These are phyloP conservation scores for Penicillium maclennaniae DNA, from an alignment of 495 filamentous ascomycete genomes.

Conservation along the genomic window DNA sequence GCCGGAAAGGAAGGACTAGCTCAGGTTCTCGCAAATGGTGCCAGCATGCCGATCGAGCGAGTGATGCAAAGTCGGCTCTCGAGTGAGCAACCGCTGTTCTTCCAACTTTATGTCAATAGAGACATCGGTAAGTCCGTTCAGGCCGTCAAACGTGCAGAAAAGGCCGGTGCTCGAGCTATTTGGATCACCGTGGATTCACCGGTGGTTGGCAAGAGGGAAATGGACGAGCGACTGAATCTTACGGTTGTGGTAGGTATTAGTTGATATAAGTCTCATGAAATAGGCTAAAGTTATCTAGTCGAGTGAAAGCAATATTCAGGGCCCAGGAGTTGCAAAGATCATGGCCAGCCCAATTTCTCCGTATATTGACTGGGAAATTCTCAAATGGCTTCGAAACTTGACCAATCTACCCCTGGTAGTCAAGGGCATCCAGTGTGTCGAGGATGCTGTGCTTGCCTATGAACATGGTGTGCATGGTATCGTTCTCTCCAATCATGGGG, in stretches of 20 bases:
- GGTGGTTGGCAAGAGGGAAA: slow-evolving; percentile 58
- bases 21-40: slow-evolving; percentile 29
- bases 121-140: slow-evolving; percentile 71
- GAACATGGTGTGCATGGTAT: slow-evolving; percentile 75
- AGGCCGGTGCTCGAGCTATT: slow-evolving; percentile 70
- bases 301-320: slow-evolving; percentile 10
- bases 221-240: slow-evolving; percentile 61
- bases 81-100: slow-evolving; percentile 71
- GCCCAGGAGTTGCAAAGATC: slow-evolving; percentile 68
- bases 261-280: too few relatives aligned
- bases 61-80: slow-evolving; percentile 54
- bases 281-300: slow-evolving; percentile 1
- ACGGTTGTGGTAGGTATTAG: slow-evolving; percentile 20
- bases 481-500: slow-evolving; percentile 57
- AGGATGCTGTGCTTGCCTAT: slow-evolving; percentile 75
- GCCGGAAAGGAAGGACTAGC: slow-evolving; percentile 58
- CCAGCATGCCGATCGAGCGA: slow-evolving; percentile 60
- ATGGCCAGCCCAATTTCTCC: slow-evolving; percentile 85
- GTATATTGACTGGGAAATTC: slow-evolving; percentile 70
- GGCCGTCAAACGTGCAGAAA: slow-evolving; percentile 72
- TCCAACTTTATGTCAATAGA: slow-evolving; percentile 87
- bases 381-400: slow-evolving; percentile 73
- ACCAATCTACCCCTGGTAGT: slow-evolving; percentile 83
- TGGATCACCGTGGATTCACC: slow-evolving; percentile 68
- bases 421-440: slow-evolving; percentile 85